Evolutionary conservation across 1,139 yeast genomes (phyloP), one percentile per base, ranked within the genome.

Genomic region (Yamadazyma sp.): DNA sequence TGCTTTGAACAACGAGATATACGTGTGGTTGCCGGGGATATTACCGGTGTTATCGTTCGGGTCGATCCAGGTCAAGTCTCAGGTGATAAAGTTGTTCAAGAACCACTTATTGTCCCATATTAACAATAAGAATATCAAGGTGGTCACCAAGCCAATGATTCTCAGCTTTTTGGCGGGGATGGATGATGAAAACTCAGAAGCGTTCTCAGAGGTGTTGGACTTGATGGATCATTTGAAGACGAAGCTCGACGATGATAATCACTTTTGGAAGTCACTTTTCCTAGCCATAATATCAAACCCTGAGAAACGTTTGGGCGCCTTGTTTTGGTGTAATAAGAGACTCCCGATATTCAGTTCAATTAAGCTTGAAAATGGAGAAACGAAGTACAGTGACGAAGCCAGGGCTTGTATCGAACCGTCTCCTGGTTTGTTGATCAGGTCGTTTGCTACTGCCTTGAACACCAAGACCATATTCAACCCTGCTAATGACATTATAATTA

Each of bases 171-270:
- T 92, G 10, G 89, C 96, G 0, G 96, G 96, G 0, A 73, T 94
- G 34, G 98, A 92, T 50, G 97, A 92, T 51, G 96, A 89, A 48
- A 78, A 88, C 33, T 82, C 92, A 15, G 98, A 92, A 53, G 80
- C 83, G 24, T 90, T 85, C 54, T 70, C 68, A 12, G 76, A 81
- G 3, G 76, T 81, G 1, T 50, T 88, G 40, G 64, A 65, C 1
- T 56, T 90, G 29, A 65, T 92, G 38, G 90, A 82, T 37, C 58
- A 64, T 2, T 70, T 89, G 50, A 79, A 80, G 48, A 50, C 46
- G n/a, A 77, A 78, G 35, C 57, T 88, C 23, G 66, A 68, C 29
- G 82, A 88, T 53, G 89, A 87, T 52, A 59, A 80, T 1, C 80
- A 84, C 48, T 92, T 90, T 59, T 92, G 98, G 98, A 92, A 82